Percentiles rank a stretch among this genome's conserved stretches.
Conservation (phyloP, 139 green algal species). For the Asterochloris sp. region DNA sequence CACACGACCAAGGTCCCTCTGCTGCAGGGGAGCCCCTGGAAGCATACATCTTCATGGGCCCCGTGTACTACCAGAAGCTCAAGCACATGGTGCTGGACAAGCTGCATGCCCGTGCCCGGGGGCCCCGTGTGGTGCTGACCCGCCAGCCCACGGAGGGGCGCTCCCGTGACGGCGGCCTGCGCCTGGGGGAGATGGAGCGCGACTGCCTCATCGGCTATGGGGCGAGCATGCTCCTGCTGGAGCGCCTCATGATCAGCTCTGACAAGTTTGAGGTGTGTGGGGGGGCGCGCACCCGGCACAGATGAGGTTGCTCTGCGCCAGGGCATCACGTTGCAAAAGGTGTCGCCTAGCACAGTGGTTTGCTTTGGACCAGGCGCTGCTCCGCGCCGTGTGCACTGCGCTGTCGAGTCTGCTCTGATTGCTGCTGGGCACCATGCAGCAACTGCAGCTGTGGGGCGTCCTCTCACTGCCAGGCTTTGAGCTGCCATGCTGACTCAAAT, state of each 20-base stretch:
- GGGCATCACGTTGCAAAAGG: too few species aligned
- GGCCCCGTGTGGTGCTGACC: constrained; percentile 90
- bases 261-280: constrained; percentile 86
- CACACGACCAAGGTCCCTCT: too few species aligned
- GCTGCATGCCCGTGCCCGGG: constrained; percentile 91
- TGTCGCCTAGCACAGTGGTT: too few species aligned
- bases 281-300: not conserved
- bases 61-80: constrained; percentile 99
- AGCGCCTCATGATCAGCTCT: constrained; percentile 95
- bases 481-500: too few species aligned
- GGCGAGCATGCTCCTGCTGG: constrained; percentile 90
- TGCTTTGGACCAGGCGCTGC: too few species aligned
- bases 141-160: constrained; percentile 96
- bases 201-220: constrained; percentile 96
- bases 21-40: constrained; percentile 84
- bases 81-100: constrained; percentile 99
- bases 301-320: too few species aligned
- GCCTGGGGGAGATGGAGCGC: constrained; percentile 97
- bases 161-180: constrained; percentile 86
- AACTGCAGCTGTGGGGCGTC: too few species aligned
- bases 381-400: too few species aligned
- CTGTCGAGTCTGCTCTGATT: too few species aligned
- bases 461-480: too few species aligned
- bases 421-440: too few species aligned
- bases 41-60: constrained; percentile 98